Evolutionary conservation across 257 asterid genomes (phyloP).

Genomic region (Solanum chiquidenum): DNA sequence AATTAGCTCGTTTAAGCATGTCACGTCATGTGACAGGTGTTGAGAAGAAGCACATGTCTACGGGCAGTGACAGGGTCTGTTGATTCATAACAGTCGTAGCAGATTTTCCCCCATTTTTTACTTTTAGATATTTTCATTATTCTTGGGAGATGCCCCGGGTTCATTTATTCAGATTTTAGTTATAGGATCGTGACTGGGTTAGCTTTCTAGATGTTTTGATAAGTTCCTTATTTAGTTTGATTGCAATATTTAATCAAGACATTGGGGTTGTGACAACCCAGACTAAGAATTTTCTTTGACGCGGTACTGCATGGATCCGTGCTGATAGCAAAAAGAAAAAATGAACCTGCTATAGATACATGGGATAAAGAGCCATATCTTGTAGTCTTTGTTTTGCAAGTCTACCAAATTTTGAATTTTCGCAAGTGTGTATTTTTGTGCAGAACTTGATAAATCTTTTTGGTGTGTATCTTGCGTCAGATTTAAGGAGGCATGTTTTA

Average conservation of each 20-base stretch:
- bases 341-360: neutral
- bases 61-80: neutral
- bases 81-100: neutral
- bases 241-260: neutral
- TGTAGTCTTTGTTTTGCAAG: neutral
- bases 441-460: neutral
- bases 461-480: neutral
- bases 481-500: conserved; percentile 41
- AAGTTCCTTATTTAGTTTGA: neutral
- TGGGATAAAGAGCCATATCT: neutral
- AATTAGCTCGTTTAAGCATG: neutral
- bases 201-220: neutral
- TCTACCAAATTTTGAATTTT: neutral
- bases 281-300: neutral
- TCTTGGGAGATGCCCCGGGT: neutral
- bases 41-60: neutral
- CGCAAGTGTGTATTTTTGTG: neutral
- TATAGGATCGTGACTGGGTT: neutral
- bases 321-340: neutral
- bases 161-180: neutral
- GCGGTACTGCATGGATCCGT: neutral
- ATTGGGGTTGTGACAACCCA: neutral
- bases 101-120: neutral
- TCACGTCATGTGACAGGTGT: neutral
- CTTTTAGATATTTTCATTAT: neutral